Evolutionary conservation across 306 rosid genomes (phyloP).

Genomic region (Acacia confusa): DNA sequence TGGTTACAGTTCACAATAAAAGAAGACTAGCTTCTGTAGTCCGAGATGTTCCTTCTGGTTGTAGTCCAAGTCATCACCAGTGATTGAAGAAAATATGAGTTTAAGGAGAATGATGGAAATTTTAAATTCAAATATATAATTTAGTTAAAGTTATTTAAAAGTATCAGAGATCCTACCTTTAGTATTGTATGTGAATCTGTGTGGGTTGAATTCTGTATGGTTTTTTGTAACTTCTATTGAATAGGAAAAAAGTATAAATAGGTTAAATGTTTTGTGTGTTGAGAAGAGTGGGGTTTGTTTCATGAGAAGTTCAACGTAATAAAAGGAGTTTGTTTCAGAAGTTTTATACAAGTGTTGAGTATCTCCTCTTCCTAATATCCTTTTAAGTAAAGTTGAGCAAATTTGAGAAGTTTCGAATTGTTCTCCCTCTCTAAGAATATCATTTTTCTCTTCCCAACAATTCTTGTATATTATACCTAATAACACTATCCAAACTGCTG

Average conservation of each 20-base stretch:
- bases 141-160: background rate
- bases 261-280: background rate
- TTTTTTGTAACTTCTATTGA: background rate
- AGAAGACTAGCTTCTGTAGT: background rate
- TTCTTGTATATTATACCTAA: background rate
- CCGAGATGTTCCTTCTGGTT: background rate
- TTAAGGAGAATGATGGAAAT: background rate
- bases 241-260: background rate
- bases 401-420: background rate
- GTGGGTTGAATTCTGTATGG: background rate
- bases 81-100: background rate
- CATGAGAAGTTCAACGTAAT: background rate
- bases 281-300: background rate
- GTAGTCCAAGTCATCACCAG: background rate
- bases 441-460: background rate
- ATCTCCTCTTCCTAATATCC: background rate
- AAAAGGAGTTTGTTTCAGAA: background rate
- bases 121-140: too few species aligned
- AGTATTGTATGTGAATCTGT: background rate
- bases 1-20: background rate
- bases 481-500: background rate
- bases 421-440: background rate
- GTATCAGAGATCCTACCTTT: background rate
- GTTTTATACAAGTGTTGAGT: background rate
- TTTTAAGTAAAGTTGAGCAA: background rate